Evolutionary conservation across 352 stramenopile species (phyloP), one percentile per base, ranked within the genome.

Genomic region (Lagenidium sp.): DNA sequence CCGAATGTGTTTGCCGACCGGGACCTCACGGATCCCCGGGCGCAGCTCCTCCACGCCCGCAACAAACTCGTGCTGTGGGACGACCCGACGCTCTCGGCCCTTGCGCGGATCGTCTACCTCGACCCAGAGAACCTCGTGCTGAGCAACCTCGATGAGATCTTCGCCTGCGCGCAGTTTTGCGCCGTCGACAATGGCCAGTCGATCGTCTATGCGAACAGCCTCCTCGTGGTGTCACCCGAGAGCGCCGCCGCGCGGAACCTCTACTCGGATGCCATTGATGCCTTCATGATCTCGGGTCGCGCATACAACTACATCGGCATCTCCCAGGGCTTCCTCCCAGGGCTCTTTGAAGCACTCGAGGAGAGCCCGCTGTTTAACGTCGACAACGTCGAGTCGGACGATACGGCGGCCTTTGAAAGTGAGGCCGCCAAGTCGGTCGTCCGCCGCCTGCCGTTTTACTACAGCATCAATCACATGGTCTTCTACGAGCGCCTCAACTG

Each of bases 391-490:
- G 57, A 67, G 6, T 50, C 34, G 21, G 51, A 44, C 1, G 57
- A 77, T 1, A 37, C 44, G 21, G 48, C 45, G 22, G 42, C 29
- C 29, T 63, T 60, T 32, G 48, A 60, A 22, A 30, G 31, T 1
- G 48, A 60, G 18, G 41, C 43, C 54, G 39, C 64, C 25, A 57
- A 63, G 24, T 82, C 68, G 11, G 66, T 86, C 22, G 77, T 85
- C 18, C 66, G 78, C 30, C 72, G 75, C 13, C 53, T 90, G 49
- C 78, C 75, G 32, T 90, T 90, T 47, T 86, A 82, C 57, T 90
- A 88, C 60, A 86, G 71, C 37, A 85, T 90, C 54, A 90, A 90
- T 52, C 78, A 90, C 69, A 88, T 90, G 75, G 75, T 90, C 48
- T 90, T 85, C 51, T 90, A 90, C 57, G 75, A 90, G 48, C 70